These are phyloP conservation scores for Parietaria judaica DNA, from an alignment of 306 rosid species.

Conservation along the genomic window DNA sequence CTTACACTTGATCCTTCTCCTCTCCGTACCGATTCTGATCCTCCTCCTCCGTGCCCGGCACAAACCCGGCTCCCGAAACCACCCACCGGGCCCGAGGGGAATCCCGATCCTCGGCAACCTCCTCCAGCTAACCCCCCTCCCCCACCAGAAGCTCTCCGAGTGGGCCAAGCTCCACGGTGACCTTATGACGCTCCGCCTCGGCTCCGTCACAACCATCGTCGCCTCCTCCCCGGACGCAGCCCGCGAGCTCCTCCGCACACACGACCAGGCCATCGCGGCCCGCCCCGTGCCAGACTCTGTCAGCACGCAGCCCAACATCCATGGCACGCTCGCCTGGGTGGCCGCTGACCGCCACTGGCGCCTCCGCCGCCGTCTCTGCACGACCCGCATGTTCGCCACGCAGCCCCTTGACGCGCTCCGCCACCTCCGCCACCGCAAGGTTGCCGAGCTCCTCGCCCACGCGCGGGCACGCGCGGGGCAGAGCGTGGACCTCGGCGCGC, in stretches of 20 bases:
- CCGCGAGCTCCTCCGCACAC: conserved; percentile 21
- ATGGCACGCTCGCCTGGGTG: conserved; percentile 51
- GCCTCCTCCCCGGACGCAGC: conserved; percentile 26
- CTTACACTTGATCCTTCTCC: conserved; percentile 14
- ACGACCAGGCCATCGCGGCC: conserved; percentile 20
- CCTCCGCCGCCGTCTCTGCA: conserved; percentile 48
- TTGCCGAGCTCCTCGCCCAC: conserved; percentile 29
- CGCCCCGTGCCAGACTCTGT: conserved; percentile 37
- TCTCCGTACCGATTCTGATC: conserved; percentile 11
- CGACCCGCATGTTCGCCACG: conserved; percentile 30
- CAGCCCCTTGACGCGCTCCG: conserved; percentile 43
- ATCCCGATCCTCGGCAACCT: conserved; percentile 47
- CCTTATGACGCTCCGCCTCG: conserved; percentile 44
- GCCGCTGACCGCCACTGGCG: conserved; percentile 40
- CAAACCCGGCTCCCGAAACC: conserved; percentile 3
- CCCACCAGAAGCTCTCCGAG: conserved; percentile 34
- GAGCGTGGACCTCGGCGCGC: conserved; percentile 27
- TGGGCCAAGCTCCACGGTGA: conserved; percentile 39
- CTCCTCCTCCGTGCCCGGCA: neutral
- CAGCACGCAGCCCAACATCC: conserved; percentile 43
- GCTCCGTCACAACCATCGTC: conserved; percentile 28
- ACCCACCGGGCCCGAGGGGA: conserved; percentile 46
- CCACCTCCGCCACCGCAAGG: conserved; percentile 39
- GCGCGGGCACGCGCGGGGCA: neutral
- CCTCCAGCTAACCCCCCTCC: conserved; percentile 41